A percentile compares a stretch with the other conserved stretches of the same genome.
Evolutionary conservation across 1,284 basidiomycete genomes (phyloP).

Genomic region (Serendipita sp.): DNA sequence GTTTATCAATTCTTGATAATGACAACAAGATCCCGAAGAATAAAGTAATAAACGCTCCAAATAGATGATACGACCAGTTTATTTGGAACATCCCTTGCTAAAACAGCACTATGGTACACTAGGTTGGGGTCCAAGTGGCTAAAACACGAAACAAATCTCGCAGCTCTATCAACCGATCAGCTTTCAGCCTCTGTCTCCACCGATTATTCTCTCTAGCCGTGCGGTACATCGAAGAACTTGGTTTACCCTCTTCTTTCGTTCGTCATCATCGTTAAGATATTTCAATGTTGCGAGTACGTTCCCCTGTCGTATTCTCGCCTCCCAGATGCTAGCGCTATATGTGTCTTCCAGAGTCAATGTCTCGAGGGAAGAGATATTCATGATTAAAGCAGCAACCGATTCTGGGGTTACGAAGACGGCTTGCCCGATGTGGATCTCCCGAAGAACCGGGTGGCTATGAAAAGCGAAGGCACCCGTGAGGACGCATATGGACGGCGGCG

Average conservation of each 20-base stretch:
- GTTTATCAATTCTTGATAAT: background rate
- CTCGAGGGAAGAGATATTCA: slow-evolving; percentile 20
- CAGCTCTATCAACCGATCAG: background rate
- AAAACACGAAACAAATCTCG: too few relatives aligned
- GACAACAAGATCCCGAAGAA: background rate
- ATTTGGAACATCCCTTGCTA: too few relatives aligned
- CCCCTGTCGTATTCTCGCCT: slow-evolving; percentile 27
- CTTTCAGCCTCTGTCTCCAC: background rate
- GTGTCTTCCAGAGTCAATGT: slow-evolving; percentile 35
- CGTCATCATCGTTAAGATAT: background rate
- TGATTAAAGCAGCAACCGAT: slow-evolving; percentile 26
- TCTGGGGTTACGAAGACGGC: slow-evolving; percentile 31
- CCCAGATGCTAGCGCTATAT: slow-evolving; percentile 44
- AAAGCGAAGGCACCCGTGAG: background rate
- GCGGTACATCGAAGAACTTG: background rate
- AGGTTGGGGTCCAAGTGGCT: too few relatives aligned
- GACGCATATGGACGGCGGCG: background rate
- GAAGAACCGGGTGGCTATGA: slow-evolving; percentile 22
- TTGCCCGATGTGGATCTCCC: slow-evolving; percentile 32
- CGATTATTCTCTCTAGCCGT: background rate
- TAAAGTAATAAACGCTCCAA: background rate
- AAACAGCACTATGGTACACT: too few relatives aligned
- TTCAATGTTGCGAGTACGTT: slow-evolving; percentile 21
- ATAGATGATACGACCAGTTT: background rate
- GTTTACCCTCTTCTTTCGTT: background rate